Evolutionary conservation across 2,329 filamentous ascomycete genomes (phyloP), one percentile per base, ranked within the genome.

Genomic region (Sclerotinia borealis): DNA sequence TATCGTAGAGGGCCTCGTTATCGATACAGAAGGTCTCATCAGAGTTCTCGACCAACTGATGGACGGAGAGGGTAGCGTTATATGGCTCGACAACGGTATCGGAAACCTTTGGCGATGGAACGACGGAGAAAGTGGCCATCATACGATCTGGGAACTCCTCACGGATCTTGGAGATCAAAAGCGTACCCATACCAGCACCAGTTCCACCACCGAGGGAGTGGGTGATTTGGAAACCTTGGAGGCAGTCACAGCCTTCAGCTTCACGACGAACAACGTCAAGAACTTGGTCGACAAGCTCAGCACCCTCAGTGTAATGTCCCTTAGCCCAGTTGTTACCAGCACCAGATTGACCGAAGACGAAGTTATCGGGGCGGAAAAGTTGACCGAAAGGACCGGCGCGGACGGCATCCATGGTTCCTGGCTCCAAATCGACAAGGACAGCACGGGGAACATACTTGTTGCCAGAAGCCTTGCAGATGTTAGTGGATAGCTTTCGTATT

Each of bases 321-420:
- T 98, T 99, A 81, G 95, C 95, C 95, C 95, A 99, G 89, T 98
- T 98, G 92, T 99, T 99, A 83, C 95, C 95, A 79, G 95, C 95
- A 86, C 95, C 93, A 75, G 95, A 98, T 85, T 98, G 95, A 75
- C 95, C 95, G 80, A 98, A 98, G 77, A 98, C 92, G 82, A 98
- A 98, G 90, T 98, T 99, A 85, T 99, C 95, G 78, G 95, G 95
- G 71, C 95, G 93, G 92, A 99, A 98, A 73, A 99, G 92, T 84
- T 97, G 91, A 74, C 95, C 95, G 79, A 98, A 98, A 72, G 95
- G 95, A 80, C 95, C 93, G 74, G 93, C 91, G 79, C 93, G 93
- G 83, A 99, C 93, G 73, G 95, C 95, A 75, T 99, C 95, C 93
- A 98, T 99, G 81, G 95, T 98, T 82, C 95, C 95, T 73, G 95